A percentile compares a stretch with the other conserved stretches of the same genome.
These are phyloP conservation scores for Linnemannia schmuckeri DNA, from an alignment of 192 early-diverging fungal species.

Conservation along the genomic window DNA sequence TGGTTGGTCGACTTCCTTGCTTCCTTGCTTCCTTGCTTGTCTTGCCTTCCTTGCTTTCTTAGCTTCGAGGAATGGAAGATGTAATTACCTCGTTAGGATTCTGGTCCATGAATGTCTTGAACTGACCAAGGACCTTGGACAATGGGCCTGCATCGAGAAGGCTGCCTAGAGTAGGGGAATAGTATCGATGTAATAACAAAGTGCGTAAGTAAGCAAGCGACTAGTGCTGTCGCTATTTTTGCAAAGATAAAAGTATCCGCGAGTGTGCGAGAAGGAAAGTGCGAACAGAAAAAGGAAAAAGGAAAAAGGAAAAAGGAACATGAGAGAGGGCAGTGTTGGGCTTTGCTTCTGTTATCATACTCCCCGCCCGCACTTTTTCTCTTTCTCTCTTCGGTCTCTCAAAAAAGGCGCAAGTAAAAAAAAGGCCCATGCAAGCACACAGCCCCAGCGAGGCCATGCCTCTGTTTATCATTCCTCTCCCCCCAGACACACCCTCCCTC, in stretches of 20 bases:
- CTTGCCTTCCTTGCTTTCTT: background rate
- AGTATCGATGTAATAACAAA: background rate
- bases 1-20: no score
- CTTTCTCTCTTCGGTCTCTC: no score
- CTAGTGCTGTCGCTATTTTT: background rate
- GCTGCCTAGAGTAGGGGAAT: constrained; percentile 14
- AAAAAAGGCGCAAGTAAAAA: background rate
- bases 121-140: constrained; percentile 63
- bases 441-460: background rate
- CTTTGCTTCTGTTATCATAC: background rate
- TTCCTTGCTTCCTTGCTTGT: no score
- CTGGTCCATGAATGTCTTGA: constrained; percentile 70
- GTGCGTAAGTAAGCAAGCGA: background rate
- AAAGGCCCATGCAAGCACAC: background rate
- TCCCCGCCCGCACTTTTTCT: no score
- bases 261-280: background rate
- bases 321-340: background rate
- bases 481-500: background rate
- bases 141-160: constrained; percentile 73
- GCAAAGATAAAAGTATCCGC: background rate
- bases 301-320: background rate
- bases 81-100: constrained; percentile 70
- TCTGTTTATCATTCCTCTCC: background rate
- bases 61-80: background rate
- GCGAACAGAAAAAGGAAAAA: background rate